Conservation (phyloP, 768 basidiomycete species). For the Collybia nuda region DNA sequence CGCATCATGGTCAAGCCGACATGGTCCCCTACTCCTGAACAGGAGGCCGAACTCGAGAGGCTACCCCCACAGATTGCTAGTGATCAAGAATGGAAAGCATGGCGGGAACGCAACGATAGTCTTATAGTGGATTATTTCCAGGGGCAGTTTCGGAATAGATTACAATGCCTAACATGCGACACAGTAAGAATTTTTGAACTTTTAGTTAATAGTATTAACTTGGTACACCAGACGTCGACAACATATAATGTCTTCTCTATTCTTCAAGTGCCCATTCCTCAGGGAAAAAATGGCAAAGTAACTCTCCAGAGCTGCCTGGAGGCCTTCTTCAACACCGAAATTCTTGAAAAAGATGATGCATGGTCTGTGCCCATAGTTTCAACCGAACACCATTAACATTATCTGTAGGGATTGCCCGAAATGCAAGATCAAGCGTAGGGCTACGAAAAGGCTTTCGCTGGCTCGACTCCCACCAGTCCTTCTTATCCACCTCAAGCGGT, state of each 20-base stretch:
- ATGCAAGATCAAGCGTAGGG: constrained; percentile 86
- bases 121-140: constrained; percentile 97
- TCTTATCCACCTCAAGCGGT: constrained; percentile 89
- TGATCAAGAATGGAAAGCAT: constrained; percentile 90
- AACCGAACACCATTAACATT: neutral
- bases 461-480: constrained; percentile 93
- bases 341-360: constrained; percentile 90
- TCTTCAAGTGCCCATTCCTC: constrained; percentile 85
- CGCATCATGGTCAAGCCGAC: constrained; percentile 73
- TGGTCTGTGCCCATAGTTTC: constrained; percentile 55
- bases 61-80: constrained; percentile 86
- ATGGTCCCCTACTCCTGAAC: constrained; percentile 65
- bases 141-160: constrained; percentile 89
- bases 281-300: constrained; percentile 57
- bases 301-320: constrained; percentile 82
- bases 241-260: constrained; percentile 98
- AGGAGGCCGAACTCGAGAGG: constrained; percentile 86
- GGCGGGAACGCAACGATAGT: constrained; percentile 88
- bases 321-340: constrained; percentile 86
- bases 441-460: constrained; percentile 84
- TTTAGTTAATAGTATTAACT: constrained; percentile 3
- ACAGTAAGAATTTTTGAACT: constrained; percentile 50
- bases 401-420: constrained; percentile 86
- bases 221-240: constrained; percentile 75
- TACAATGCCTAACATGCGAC: constrained; percentile 88